phyloP scores from a whole-genome alignment of 202 grass and related monocot species.

The Dendrocalamus latiflorus region DNA sequence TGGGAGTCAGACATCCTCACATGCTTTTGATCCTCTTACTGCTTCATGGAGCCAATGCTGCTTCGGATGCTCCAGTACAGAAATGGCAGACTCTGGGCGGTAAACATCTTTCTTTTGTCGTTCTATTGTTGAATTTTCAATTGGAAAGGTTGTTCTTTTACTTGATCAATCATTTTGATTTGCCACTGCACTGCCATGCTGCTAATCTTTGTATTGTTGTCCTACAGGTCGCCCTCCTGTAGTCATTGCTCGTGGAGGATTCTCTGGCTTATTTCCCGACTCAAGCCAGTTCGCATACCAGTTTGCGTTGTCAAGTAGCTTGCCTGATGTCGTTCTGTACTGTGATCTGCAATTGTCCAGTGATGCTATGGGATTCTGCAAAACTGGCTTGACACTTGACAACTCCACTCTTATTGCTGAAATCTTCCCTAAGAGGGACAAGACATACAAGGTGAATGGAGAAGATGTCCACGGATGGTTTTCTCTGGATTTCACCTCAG shows the following conservation, averaged over 20 bases:
- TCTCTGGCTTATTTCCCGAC: constrained; percentile 87
- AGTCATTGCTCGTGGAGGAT: constrained; percentile 79
- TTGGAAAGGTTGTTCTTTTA: neutral
- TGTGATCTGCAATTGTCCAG: constrained; percentile 81
- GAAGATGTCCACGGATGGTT: constrained; percentile 71
- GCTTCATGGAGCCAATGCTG: constrained; percentile 56
- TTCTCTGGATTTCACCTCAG: constrained; percentile 68
- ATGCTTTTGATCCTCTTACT: constrained; percentile 51
- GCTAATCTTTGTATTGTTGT: constrained; percentile 10
- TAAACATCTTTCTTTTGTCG: constrained; percentile 11
- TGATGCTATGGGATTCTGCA: constrained; percentile 63
- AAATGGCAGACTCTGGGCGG: constrained; percentile 84
- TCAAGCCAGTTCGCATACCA: constrained; percentile 70
- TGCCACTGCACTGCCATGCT: neutral
- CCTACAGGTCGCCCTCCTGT: constrained; percentile 56
- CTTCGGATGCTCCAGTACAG: constrained; percentile 20
- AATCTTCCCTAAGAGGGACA: constrained; percentile 58
- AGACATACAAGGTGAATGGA: constrained; percentile 53
- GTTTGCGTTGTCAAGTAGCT: constrained; percentile 47
- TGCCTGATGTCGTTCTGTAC: constrained; percentile 52
- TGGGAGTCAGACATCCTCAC: constrained; percentile 56
- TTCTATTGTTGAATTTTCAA: neutral
- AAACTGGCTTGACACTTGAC: constrained; percentile 51
- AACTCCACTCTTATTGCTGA: constrained; percentile 60
- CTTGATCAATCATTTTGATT: neutral